These are phyloP conservation scores for Phytopythium litorale DNA, from an alignment of 352 stramenopile species.

Conservation along the genomic window DNA sequence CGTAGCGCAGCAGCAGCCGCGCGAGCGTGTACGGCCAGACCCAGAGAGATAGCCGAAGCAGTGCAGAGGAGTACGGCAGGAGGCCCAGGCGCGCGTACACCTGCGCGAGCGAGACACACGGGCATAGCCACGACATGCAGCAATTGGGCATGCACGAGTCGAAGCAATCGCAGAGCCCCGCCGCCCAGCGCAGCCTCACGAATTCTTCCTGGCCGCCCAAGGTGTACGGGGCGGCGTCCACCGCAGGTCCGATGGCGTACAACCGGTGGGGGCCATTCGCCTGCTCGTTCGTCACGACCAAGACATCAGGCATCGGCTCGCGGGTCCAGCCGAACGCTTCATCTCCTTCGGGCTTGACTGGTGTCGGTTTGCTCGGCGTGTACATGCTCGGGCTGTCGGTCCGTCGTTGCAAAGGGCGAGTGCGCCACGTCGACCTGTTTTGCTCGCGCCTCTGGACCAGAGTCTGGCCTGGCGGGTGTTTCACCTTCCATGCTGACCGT, in stretches of 20 bases:
- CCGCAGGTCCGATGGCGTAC: background rate
- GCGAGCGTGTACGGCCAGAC: slow-evolving; percentile 1
- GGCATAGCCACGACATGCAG: slow-evolving; percentile 38
- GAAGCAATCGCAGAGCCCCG: slow-evolving; percentile 29
- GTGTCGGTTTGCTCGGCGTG: background rate
- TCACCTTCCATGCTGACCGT: background rate
- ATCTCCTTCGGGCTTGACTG: background rate
- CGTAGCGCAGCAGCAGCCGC: slow-evolving; percentile 21
- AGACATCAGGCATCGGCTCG: background rate
- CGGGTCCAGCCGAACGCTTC: background rate
- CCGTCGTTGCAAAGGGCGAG: background rate
- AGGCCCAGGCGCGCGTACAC: slow-evolving; percentile 29
- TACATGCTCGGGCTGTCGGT: background rate
- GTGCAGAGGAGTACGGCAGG: slow-evolving; percentile 16
- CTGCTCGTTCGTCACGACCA: background rate
- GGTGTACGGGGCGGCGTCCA: too few relatives aligned
- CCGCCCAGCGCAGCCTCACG: slow-evolving; percentile 7
- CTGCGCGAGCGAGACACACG: slow-evolving; percentile 38
- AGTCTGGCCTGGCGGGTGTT: background rate
- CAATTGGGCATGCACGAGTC: slow-evolving; percentile 38
- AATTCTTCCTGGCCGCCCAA: background rate
- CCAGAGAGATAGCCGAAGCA: slow-evolving; percentile 11
- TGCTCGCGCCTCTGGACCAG: background rate
- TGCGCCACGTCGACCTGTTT: too few relatives aligned
- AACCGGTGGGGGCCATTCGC: background rate